Percentiles rank a stretch among this genome's conserved stretches.
Conservation (phyloP, 352 stramenopile species). For the Phytophthora hybrid region DNA sequence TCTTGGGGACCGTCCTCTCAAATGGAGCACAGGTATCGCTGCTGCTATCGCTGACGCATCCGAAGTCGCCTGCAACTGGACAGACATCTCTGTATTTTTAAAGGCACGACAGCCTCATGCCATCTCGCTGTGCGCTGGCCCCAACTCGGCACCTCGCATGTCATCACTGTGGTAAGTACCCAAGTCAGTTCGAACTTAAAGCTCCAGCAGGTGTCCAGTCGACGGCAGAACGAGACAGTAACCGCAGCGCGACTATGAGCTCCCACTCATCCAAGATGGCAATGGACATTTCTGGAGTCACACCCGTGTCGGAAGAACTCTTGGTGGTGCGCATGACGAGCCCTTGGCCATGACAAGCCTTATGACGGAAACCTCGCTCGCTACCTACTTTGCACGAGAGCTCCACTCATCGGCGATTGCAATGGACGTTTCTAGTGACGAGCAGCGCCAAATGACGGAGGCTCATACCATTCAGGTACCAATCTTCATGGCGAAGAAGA, state of each 20-base stretch:
- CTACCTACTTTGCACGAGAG: not conserved
- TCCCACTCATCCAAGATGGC: constrained; percentile 13
- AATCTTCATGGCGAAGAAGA: not conserved
- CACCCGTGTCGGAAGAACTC: not conserved
- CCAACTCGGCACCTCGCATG: not conserved
- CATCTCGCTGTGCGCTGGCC: constrained; percentile 7
- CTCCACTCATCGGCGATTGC: not conserved
- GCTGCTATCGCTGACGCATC: not conserved
- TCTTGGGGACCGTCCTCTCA: no score
- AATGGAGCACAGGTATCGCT: no score
- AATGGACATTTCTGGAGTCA: constrained; percentile 9
- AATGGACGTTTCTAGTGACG: not conserved
- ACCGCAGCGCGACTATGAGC: not conserved
- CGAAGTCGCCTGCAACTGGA: not conserved
- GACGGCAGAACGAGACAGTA: not conserved
- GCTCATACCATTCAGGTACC: not conserved
- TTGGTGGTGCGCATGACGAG: not conserved
- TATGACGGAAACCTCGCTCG: not conserved
- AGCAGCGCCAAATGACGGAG: no score
- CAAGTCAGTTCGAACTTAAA: no score
- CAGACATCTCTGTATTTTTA: not conserved
- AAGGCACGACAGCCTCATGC: constrained; percentile 10
- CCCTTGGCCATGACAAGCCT: not conserved
- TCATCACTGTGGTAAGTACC: no score
- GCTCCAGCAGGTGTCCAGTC: not conserved